phyloP scores from a whole-genome alignment of 2,329 filamentous ascomycete genomes.

The Fusarium sulawesiense region DNA sequence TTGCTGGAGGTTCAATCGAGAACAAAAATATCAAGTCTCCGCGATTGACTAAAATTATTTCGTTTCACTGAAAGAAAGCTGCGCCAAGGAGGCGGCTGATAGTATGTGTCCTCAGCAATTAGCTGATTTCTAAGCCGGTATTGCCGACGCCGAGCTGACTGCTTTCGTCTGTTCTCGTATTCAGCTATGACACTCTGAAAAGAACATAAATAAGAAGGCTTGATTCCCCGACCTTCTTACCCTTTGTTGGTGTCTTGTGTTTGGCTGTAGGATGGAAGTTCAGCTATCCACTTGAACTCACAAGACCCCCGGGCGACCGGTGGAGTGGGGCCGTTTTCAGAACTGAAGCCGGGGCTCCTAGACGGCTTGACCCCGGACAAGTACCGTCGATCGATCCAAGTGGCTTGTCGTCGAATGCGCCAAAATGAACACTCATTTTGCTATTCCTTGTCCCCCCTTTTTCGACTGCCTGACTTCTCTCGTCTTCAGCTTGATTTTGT shows the following conservation, averaged over 20 bases:
- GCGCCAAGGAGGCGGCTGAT: background rate
- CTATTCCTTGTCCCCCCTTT: background rate
- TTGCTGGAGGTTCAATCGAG: background rate
- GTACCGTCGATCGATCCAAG: background rate
- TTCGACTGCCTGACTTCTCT: background rate
- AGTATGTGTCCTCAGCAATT: background rate
- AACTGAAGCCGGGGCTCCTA: background rate
- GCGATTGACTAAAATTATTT: background rate
- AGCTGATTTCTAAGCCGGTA: slow-evolving; percentile 5
- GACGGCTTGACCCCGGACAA: background rate
- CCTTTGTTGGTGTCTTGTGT: background rate
- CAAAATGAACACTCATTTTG: slow-evolving; percentile 4
- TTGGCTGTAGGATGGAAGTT: background rate
- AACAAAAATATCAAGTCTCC: background rate
- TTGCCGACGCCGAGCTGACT: background rate
- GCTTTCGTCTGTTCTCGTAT: background rate
- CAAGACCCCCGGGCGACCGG: too few species aligned
- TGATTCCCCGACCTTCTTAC: background rate
- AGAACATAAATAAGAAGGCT: background rate
- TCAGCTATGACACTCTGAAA: background rate
- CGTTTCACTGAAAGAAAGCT: background rate
- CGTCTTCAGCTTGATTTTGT: background rate
- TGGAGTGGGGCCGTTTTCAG: too few species aligned
- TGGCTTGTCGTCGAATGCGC: slow-evolving; percentile 8
- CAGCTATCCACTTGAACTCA: too few species aligned